A percentile compares a stretch with the other conserved stretches of the same genome.
Conservation (phyloP, 257 asterid genomes). For the Nicotiana noctiflora region DNA sequence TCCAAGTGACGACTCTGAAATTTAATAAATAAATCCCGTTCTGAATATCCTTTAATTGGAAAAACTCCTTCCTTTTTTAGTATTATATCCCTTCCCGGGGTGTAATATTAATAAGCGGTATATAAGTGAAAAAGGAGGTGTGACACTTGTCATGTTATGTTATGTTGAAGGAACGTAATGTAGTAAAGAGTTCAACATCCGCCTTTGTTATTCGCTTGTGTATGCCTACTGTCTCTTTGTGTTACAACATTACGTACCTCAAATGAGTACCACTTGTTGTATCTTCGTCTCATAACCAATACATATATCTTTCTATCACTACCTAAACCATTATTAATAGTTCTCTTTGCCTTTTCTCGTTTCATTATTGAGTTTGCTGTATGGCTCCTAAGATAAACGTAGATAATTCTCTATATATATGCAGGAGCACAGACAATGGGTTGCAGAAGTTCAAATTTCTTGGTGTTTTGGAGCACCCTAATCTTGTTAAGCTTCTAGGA, state of each 20-base stretch:
- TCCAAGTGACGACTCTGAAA: too few relatives aligned
- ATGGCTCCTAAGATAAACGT: not conserved
- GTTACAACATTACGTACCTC: not conserved
- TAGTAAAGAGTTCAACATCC: not conserved
- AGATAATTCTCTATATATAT: slow-evolving; percentile 6
- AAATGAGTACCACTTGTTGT: not conserved
- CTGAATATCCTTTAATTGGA: too few relatives aligned
- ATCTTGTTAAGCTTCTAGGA: slow-evolving; percentile 86
- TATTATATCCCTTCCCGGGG: too few relatives aligned
- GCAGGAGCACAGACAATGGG: slow-evolving; percentile 94
- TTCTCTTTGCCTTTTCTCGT: not conserved
- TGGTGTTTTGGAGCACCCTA: slow-evolving; percentile 77
- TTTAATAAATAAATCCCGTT: too few relatives aligned
- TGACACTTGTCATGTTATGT: too few relatives aligned
- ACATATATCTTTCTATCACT: not conserved
- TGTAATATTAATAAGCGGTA: too few relatives aligned
- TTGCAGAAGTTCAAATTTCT: slow-evolving; percentile 92
- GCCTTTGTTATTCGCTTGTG: not conserved
- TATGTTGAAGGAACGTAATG: not conserved
- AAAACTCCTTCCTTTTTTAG: too few relatives aligned
- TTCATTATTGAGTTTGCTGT: not conserved
- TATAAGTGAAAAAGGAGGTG: too few relatives aligned
- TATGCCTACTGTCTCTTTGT: not conserved
- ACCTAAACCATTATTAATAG: not conserved
- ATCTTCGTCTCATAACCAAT: not conserved